Evolutionary conservation across 108 stramenopile species (phyloP).

Genomic region (Skeletonema grethae): DNA sequence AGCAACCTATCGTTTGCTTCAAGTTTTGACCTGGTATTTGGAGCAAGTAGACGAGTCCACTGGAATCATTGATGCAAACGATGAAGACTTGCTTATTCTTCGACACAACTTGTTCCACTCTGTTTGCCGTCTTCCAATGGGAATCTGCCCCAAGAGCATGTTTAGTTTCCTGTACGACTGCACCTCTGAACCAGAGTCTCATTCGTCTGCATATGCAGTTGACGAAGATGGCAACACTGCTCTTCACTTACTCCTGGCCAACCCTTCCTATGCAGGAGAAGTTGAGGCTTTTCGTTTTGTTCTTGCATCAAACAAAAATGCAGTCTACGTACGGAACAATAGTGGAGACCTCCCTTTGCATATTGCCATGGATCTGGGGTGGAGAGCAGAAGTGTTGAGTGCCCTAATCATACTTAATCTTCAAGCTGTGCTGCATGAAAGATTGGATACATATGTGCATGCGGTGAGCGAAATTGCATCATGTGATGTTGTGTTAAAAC

Average conservation of each 20-base stretch:
- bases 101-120: conserved; percentile 30
- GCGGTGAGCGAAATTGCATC: conserved; percentile 12
- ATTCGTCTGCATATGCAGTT: background rate
- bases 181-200: conserved; percentile 6
- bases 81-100: background rate
- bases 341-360: conserved; percentile 15
- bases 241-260: conserved; percentile 39
- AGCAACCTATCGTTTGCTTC: conserved; percentile 17
- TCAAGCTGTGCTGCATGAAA: conserved; percentile 22
- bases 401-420: conserved; percentile 19
- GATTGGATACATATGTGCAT: conserved; percentile 17
- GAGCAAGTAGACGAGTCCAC: background rate
- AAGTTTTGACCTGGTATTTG: conserved; percentile 27
- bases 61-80: background rate
- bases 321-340: conserved; percentile 19
- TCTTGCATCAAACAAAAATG: background rate
- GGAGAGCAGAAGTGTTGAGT: background rate
- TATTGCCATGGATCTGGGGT: conserved; percentile 33
- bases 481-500: background rate
- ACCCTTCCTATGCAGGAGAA: conserved; percentile 14
- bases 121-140: conserved; percentile 31
- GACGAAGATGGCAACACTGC: conserved; percentile 36
- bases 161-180: conserved; percentile 7
- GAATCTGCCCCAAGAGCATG: conserved; percentile 1
- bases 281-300: background rate